These are phyloP conservation scores for Talaromyces sp. DNA, from an alignment of 2,329 filamentous ascomycete species.

Conservation along the genomic window DNA sequence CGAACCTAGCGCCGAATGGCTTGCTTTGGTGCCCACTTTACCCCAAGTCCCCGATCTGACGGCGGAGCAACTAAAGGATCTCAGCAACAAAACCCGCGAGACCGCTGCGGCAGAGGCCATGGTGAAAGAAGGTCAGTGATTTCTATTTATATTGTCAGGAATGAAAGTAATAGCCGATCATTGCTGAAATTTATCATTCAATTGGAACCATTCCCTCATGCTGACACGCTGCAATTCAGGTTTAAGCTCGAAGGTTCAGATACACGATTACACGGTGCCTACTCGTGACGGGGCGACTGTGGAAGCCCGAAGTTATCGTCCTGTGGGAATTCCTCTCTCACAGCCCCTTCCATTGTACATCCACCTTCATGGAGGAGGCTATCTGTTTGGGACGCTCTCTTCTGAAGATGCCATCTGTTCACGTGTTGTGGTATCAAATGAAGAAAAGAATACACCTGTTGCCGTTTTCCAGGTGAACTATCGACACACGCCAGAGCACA, in stretches of 20 bases:
- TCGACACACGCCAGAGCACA: conserved; percentile 59
- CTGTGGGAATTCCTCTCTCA: conserved; percentile 31
- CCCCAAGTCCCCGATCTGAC: conserved; percentile 28
- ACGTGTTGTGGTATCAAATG: conserved; percentile 44
- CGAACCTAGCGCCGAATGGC: conserved; percentile 49
- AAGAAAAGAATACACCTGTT: conserved; percentile 28
- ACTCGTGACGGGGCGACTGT: conserved; percentile 51
- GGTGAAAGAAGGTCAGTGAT: conserved; percentile 26
- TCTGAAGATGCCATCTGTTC: conserved; percentile 59
- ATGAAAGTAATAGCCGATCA: no score
- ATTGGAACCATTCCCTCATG: conserved; percentile 2
- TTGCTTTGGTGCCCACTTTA: conserved; percentile 41
- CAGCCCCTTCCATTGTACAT: conserved; percentile 53
- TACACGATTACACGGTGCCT: conserved; percentile 42
- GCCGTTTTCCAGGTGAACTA: conserved; percentile 61
- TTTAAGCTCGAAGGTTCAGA: conserved; percentile 33
- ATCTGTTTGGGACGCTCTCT: conserved; percentile 56
- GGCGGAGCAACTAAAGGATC: conserved; percentile 26
- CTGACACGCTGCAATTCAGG: conserved; percentile 11
- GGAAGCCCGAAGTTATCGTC: conserved; percentile 53
- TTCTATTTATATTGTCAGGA: no score
- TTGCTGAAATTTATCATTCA: neutral
- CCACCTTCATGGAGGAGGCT: conserved; percentile 61
- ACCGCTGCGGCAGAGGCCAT: conserved; percentile 34
- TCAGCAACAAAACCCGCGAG: conserved; percentile 40